Conservation (phyloP, 805 yeast genomes). For the Priceomyces haplophilus region DNA sequence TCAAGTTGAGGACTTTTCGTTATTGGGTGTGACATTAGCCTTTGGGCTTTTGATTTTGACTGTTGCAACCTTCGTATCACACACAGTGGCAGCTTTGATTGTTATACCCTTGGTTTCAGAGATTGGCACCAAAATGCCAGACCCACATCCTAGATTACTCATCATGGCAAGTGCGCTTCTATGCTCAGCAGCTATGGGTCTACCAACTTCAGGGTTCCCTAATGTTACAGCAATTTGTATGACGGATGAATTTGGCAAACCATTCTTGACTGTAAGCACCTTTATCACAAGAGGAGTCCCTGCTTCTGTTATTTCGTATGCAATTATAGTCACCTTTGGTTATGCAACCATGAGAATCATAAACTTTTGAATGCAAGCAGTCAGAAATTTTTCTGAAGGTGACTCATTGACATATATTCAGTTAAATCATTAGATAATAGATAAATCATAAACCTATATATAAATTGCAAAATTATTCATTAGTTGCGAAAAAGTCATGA, state of each 20-base stretch:
- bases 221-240: conserved; percentile 95
- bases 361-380: conserved; percentile 20
- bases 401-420: too few relatives aligned
- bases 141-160: conserved; percentile 82
- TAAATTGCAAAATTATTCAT: background rate
- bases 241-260: conserved; percentile 88
- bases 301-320: conserved; percentile 70
- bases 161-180: conserved; percentile 64
- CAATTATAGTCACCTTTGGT: conserved; percentile 74
- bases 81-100: conserved; percentile 94
- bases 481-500: background rate
- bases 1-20: conserved; percentile 61
- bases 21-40: conserved; percentile 69
- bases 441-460: too few relatives aligned
- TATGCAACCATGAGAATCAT: conserved; percentile 59
- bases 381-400: background rate
- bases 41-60: conserved; percentile 80
- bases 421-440: too few relatives aligned
- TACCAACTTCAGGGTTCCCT: conserved; percentile 97
- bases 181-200: conserved; percentile 95
- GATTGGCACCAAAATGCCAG: conserved; percentile 71
- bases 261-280: conserved; percentile 80
- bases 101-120: conserved; percentile 87
- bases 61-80: conserved; percentile 93
- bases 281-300: conserved; percentile 93